These are phyloP conservation scores for Colletotrichum cordylinicola DNA, from an alignment of 2,329 filamentous ascomycete species.

Conservation along the genomic window DNA sequence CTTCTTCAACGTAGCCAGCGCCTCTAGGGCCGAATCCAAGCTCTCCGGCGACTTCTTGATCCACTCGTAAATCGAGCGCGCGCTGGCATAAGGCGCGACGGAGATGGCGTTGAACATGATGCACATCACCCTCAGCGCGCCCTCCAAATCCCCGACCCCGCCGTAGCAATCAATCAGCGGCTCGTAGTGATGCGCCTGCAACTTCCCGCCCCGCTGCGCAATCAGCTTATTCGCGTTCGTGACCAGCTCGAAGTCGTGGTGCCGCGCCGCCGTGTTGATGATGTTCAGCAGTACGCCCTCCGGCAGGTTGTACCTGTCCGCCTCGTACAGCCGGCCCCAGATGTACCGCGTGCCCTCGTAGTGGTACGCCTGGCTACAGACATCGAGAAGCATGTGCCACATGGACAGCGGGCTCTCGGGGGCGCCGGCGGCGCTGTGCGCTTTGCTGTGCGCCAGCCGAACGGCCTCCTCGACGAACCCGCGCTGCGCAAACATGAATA, in stretches of 20 bases:
- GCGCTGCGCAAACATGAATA: slow-evolving; percentile 74
- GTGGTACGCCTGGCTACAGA: slow-evolving; percentile 69
- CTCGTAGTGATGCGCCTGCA: slow-evolving; percentile 78
- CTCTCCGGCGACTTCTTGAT: slow-evolving; percentile 54
- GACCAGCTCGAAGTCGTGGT: slow-evolving; percentile 72
- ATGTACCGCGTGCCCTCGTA: slow-evolving; percentile 70
- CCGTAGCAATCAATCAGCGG: slow-evolving; percentile 76
- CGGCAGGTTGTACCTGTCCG: slow-evolving; percentile 64
- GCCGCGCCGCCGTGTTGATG: slow-evolving; percentile 73
- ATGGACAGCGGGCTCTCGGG: slow-evolving; percentile 49
- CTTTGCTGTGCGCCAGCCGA: slow-evolving; percentile 67
- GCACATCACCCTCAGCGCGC: slow-evolving; percentile 72
- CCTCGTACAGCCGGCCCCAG: slow-evolving; percentile 63
- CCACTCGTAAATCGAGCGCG: slow-evolving; percentile 64
- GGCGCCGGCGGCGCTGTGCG: slow-evolving; percentile 34
- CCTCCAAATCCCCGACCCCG: slow-evolving; percentile 61
- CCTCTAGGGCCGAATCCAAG: slow-evolving; percentile 56
- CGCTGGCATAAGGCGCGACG: slow-evolving; percentile 62
- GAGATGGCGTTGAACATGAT: slow-evolving; percentile 74
- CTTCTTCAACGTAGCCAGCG: slow-evolving; percentile 59
- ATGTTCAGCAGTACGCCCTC: slow-evolving; percentile 72
- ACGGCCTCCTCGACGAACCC: slow-evolving; percentile 82
- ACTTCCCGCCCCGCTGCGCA: slow-evolving; percentile 59
- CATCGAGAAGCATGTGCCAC: slow-evolving; percentile 77
- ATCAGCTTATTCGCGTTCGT: slow-evolving; percentile 74